These are phyloP conservation scores for Exophiala mesophila DNA, from an alignment of 2,329 filamentous ascomycete species.

Conservation along the genomic window DNA sequence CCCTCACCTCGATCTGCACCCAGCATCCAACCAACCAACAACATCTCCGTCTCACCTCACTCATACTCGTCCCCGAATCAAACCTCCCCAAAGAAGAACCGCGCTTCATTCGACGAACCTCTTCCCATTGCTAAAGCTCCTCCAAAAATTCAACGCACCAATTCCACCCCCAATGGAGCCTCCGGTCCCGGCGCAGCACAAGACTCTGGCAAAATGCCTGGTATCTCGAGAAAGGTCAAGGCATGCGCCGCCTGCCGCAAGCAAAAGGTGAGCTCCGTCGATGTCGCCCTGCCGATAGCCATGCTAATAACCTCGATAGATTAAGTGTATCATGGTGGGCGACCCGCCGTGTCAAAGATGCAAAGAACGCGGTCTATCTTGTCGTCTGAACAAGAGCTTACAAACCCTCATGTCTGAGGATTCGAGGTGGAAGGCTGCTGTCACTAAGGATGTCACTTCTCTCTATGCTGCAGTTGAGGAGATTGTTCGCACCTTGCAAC, in stretches of 20 bases:
- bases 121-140: conserved; percentile 18
- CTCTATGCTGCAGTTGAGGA: conserved; percentile 30
- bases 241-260: conserved; percentile 52
- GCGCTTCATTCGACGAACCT: conserved; percentile 23
- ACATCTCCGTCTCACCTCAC: conserved; percentile 15
- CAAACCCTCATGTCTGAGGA: conserved; percentile 47
- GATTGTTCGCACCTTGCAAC: conserved; percentile 35
- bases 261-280: conserved; percentile 41
- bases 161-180: conserved; percentile 20
- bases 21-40: conserved; percentile 11
- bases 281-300: neutral
- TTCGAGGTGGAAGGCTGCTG: conserved; percentile 38
- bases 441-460: conserved; percentile 31
- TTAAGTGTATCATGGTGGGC: conserved; percentile 50
- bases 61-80: conserved; percentile 17
- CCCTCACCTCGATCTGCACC: conserved; percentile 23
- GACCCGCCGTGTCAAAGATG: conserved; percentile 48
- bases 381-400: conserved; percentile 49
- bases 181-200: neutral
- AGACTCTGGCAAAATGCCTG: conserved; percentile 21
- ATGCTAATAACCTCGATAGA: conserved; percentile 23
- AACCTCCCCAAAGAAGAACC: conserved; percentile 22
- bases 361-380: conserved; percentile 46
- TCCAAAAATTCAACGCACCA: conserved; percentile 15
- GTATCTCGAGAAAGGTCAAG: conserved; percentile 42